Conservation (phyloP, 2,329 filamentous ascomycete genomes). For the Stromatinia cepivora region DNA sequence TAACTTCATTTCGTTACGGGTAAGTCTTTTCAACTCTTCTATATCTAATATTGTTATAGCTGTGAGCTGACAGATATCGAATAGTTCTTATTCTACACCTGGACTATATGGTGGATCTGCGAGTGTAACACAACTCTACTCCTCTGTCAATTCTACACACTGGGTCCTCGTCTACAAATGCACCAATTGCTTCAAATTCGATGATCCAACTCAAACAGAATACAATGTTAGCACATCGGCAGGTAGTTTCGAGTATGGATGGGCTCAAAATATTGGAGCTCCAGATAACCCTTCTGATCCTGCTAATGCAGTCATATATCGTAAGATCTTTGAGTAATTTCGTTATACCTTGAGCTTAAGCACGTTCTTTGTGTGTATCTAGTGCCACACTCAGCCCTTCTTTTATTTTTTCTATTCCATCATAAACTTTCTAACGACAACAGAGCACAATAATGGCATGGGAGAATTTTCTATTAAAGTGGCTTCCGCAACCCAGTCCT, state of each 20-base stretch:
- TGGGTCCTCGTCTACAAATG: slow-evolving; percentile 68
- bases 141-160: slow-evolving; percentile 56
- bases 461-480: slow-evolving; percentile 52
- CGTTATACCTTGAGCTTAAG: background rate
- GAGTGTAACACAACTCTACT: slow-evolving; percentile 60
- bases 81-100: slow-evolving; percentile 58
- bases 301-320: slow-evolving; percentile 22
- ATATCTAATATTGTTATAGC: background rate
- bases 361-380: background rate
- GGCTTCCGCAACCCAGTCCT: slow-evolving; percentile 46
- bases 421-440: slow-evolving; percentile 29
- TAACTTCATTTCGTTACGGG: slow-evolving; percentile 58
- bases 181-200: slow-evolving; percentile 56
- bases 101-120: slow-evolving; percentile 61
- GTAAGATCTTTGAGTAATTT: slow-evolving; percentile 9
- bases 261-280: slow-evolving; percentile 50
- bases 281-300: slow-evolving; percentile 46
- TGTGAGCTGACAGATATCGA: slow-evolving; percentile 11
- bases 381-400: slow-evolving; percentile 38
- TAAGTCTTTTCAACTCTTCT: slow-evolving; percentile 25
- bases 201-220: slow-evolving; percentile 49
- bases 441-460: slow-evolving; percentile 55
- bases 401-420: slow-evolving; percentile 40
- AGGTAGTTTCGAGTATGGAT: slow-evolving; percentile 53
- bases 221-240: slow-evolving; percentile 47